These are phyloP conservation scores for Exophiala calicioides DNA, from an alignment of 2,329 filamentous ascomycete genomes.

Conservation along the genomic window DNA sequence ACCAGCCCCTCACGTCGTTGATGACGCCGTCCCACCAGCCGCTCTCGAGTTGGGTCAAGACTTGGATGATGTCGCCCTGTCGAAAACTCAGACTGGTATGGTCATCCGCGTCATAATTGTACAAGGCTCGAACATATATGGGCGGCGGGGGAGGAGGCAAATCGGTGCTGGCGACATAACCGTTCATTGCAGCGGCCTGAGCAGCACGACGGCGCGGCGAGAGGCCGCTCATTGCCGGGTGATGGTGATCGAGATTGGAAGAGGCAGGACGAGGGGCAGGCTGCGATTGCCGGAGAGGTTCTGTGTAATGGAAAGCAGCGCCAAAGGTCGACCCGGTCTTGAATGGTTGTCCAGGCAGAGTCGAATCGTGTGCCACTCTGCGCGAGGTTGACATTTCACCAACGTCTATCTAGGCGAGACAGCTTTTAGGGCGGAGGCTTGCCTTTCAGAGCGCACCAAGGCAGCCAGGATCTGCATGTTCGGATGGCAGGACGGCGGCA, in stretches of 20 bases:
- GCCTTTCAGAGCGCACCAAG: slow-evolving; percentile 24
- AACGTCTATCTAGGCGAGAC: slow-evolving; percentile 7
- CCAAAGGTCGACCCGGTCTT: slow-evolving; percentile 32
- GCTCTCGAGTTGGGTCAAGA: slow-evolving; percentile 95
- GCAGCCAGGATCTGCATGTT: slow-evolving; percentile 27
- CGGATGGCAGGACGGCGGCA: slow-evolving; percentile 16
- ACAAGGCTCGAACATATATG: slow-evolving; percentile 90
- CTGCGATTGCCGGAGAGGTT: slow-evolving; percentile 27
- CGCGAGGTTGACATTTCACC: slow-evolving; percentile 23
- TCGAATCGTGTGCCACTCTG: slow-evolving; percentile 24
- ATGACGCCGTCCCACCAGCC: slow-evolving; percentile 99
- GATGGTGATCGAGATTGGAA: slow-evolving; percentile 13
- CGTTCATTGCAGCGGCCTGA: slow-evolving; percentile 48
- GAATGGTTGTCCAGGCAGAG: slow-evolving; percentile 16
- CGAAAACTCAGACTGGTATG: slow-evolving; percentile 95
- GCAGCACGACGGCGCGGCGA: slow-evolving; percentile 31
- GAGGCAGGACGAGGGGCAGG: slow-evolving; percentile 13
- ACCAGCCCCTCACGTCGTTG: slow-evolving; percentile 95
- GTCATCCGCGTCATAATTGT: slow-evolving; percentile 98
- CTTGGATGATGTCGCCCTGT: slow-evolving; percentile 95
- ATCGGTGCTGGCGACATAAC: slow-evolving; percentile 50
- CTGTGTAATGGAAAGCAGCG: slow-evolving; percentile 46
- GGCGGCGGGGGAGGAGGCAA: slow-evolving; percentile 45
- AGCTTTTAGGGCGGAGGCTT: slow-evolving; percentile 7
- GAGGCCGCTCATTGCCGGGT: slow-evolving; percentile 24